A percentile compares a stretch with the other conserved stretches of the same genome.
phyloP scores from a whole-genome alignment of 345 rosid species.

The Acer campestre region DNA sequence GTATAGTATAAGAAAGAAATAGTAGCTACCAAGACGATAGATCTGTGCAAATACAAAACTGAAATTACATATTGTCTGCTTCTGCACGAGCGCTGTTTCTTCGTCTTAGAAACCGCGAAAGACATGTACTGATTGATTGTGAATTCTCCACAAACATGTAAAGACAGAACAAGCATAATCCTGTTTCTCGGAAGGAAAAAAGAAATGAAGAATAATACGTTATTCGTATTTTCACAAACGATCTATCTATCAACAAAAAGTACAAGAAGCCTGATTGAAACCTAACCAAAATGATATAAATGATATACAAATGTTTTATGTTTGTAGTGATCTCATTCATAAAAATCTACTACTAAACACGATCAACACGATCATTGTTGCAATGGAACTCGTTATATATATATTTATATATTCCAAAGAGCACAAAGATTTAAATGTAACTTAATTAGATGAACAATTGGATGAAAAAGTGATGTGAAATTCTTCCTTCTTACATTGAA shows the following conservation, averaged over 20 bases:
- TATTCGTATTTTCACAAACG: not conserved
- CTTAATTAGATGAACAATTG: not conserved
- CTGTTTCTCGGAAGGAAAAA: slow-evolving; percentile 37
- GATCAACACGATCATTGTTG: not conserved
- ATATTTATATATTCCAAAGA: too few relatives aligned
- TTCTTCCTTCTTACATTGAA: not conserved
- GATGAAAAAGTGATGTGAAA: not conserved
- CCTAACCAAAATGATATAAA: not conserved
- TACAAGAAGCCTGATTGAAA: not conserved
- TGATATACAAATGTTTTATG: not conserved
- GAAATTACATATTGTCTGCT: slow-evolving; percentile 28
- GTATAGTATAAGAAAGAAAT: not conserved
- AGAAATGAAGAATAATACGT: not conserved
- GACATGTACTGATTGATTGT: slow-evolving; percentile 39
- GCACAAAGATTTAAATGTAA: not conserved
- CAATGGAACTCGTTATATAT: not conserved
- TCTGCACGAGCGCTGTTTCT: slow-evolving; percentile 39
- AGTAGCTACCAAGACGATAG: not conserved
- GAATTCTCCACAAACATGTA: slow-evolving; percentile 66
- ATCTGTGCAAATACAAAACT: not conserved
- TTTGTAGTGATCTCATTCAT: not conserved
- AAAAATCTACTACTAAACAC: too few relatives aligned
- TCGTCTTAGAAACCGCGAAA: slow-evolving; percentile 44
- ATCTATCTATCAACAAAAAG: not conserved
- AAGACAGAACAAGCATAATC: slow-evolving; percentile 79